Evolutionary conservation across 2,329 filamentous ascomycete species (phyloP).

Genomic region (Colletotrichum falcatum): DNA sequence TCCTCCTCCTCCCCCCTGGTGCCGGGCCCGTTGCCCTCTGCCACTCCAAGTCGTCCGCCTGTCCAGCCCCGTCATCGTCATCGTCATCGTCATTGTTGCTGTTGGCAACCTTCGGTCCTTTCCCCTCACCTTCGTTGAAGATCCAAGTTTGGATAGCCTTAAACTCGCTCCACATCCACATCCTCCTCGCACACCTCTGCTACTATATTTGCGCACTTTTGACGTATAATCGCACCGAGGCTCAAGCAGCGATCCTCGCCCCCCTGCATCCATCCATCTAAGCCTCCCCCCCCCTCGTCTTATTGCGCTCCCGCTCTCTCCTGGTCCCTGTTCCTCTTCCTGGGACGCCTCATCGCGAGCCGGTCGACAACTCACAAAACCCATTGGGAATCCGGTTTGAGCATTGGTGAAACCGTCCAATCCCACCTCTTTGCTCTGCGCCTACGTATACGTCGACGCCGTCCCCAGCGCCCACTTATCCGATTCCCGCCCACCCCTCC

Average conservation of each 20-base stretch:
- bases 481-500: not conserved
- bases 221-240: not conserved
- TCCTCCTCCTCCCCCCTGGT: slow-evolving; percentile 32
- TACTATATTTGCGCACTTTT: not conserved
- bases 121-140: slow-evolving; percentile 31
- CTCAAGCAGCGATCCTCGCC: too few species aligned
- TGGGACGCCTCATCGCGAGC: slow-evolving; percentile 3
- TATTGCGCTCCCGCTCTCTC: too few species aligned
- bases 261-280: not conserved
- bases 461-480: slow-evolving; percentile 24
- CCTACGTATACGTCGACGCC: slow-evolving; percentile 27
- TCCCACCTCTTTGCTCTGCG: slow-evolving; percentile 27
- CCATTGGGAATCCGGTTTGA: slow-evolving; percentile 25
- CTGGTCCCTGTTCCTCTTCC: not conserved
- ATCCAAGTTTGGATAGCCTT: slow-evolving; percentile 29
- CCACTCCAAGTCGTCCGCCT: slow-evolving; percentile 3
- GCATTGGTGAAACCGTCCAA: slow-evolving; percentile 23
- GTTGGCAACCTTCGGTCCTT: slow-evolving; percentile 8
- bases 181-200: not conserved
- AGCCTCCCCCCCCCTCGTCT: not conserved
- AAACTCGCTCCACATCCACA: slow-evolving; percentile 21
- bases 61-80: slow-evolving; percentile 12
- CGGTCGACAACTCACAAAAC: slow-evolving; percentile 18
- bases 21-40: not conserved
- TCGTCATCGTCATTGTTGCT: slow-evolving; percentile 10